phyloP scores from a whole-genome alignment of 1,284 basidiomycete species.

The Thecaphora thlaspeos region DNA sequence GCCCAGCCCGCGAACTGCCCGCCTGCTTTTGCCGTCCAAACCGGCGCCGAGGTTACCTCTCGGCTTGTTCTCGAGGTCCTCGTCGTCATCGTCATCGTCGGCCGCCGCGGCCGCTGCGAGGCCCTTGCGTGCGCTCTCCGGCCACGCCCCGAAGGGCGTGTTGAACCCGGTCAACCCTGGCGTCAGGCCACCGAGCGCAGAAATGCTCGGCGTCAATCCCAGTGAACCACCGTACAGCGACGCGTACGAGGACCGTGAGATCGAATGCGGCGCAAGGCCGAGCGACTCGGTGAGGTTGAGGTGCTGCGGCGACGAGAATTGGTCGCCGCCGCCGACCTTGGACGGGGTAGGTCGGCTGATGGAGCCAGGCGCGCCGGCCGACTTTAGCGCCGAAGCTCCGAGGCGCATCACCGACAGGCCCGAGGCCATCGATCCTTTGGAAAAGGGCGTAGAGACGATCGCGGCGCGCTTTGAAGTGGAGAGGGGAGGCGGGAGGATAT shows the following conservation, averaged over 20 bases:
- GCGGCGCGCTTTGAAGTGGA: slow-evolving; percentile 5
- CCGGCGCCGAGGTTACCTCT: no score
- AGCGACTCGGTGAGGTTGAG: slow-evolving; percentile 49
- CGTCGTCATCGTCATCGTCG: slow-evolving; percentile 17
- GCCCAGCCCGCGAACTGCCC: not conserved
- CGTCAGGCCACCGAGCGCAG: slow-evolving; percentile 19
- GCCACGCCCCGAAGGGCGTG: slow-evolving; percentile 4
- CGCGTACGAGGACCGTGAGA: slow-evolving; percentile 34
- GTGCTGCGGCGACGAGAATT: slow-evolving; percentile 52
- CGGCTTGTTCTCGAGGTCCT: slow-evolving; percentile 4
- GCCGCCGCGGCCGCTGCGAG: slow-evolving; percentile 1
- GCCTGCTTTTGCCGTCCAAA: not conserved
- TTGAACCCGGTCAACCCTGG: slow-evolving; percentile 17
- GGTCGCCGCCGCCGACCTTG: slow-evolving; percentile 11
- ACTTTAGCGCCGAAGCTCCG: not conserved
- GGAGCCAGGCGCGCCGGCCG: not conserved
- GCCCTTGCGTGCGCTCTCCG: slow-evolving; percentile 1
- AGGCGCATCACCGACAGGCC: slow-evolving; percentile 23
- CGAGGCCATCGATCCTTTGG: slow-evolving; percentile 15
- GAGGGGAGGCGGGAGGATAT: no score
- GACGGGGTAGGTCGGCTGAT: not conserved
- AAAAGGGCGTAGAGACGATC: slow-evolving; percentile 30
- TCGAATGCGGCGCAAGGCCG: slow-evolving; percentile 51
- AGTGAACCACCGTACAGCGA: slow-evolving; percentile 17
- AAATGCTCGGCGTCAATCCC: slow-evolving; percentile 43